Base-by-base conservation (phyloP, 371 early-diverging fungal genomes). In the Mortierella sp. region DNA sequence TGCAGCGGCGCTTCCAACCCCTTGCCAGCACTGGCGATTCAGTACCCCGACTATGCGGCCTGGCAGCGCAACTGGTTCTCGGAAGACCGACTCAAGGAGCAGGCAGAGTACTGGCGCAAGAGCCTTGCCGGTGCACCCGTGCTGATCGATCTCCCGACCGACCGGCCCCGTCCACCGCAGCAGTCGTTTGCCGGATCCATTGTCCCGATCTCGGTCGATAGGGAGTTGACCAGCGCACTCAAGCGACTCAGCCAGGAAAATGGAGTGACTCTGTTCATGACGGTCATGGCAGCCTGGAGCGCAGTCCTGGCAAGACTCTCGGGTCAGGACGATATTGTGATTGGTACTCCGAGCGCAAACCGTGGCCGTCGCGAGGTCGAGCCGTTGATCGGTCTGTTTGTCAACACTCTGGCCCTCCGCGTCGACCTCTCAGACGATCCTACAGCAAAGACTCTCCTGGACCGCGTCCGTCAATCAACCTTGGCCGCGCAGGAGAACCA, bases 21-120 rank as follows among this genome's bases (percentile, higher is more conserved):
- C 7, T 37, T 71, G 26, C 39, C 65, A 34, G 65, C 71, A 26
- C 71, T 71, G 5, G 22, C 37, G 16, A 48, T 71, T 39, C 71
- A 71, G 19, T 71, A 71, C 26, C 65, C 64, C 7, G 71, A 71
- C 39, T 71, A 71, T 39, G 65, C 71, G 22, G 65, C 71, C 14
- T 71, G 71, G 71, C 71, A 71, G 40, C 47, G 65, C 1, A 50
- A 64, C 14, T 71, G 65, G 50, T 39, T 71, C 64, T 44, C 64
- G 37, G 65, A 26, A 22, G 71, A 71, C 24, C 71, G 71, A 39
- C 52, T 71, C 71, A 41, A 71, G 65, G 22, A 16, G 4, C 71
- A 71, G 11, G 31, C 26, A 7, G 47, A 41, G 14, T 70, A 70
- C 63, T 70, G 70, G 70, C 41, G 63, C 5, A 63, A 10, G 16